Conservation (phyloP, 345 rosid genomes). For the Gossypium thurberi region DNA sequence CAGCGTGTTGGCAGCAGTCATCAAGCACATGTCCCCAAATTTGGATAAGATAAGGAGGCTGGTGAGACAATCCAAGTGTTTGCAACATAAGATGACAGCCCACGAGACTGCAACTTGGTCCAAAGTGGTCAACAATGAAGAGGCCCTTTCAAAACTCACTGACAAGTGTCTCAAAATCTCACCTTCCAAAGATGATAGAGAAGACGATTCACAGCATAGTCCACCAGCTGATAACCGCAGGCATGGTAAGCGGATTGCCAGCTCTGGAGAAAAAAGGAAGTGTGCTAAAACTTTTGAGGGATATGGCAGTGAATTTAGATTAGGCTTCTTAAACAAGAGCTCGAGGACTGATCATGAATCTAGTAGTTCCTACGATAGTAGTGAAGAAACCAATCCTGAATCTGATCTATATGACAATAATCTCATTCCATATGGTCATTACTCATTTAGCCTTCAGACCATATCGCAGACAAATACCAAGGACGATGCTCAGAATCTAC, state of each 20-base stretch:
- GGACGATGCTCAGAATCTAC: not conserved
- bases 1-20: conserved; percentile 49
- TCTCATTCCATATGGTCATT: not conserved
- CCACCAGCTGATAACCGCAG: not conserved
- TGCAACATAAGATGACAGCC: conserved; percentile 69
- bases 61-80: conserved; percentile 55
- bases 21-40: conserved; percentile 58
- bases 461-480: not conserved
- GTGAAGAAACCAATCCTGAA: not conserved
- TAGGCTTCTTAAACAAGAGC: not conserved
- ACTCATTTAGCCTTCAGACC: not conserved
- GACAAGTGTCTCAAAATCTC: conserved; percentile 35
- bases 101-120: conserved; percentile 56
- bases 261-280: conserved; percentile 5
- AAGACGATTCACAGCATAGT: not conserved
- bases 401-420: not conserved
- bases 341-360: conserved; percentile 1
- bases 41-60: conserved; percentile 35
- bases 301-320: not conserved
- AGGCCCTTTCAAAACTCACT: conserved; percentile 23
- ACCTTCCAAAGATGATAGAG: conserved; percentile 3
- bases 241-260: not conserved
- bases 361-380: not conserved
- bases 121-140: conserved; percentile 49
- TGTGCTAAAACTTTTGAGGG: not conserved